Percentiles rank a stretch among this genome's conserved stretches.
Evolutionary conservation across 1,284 basidiomycete species (phyloP).

Genomic region (Coniophora puteana): DNA sequence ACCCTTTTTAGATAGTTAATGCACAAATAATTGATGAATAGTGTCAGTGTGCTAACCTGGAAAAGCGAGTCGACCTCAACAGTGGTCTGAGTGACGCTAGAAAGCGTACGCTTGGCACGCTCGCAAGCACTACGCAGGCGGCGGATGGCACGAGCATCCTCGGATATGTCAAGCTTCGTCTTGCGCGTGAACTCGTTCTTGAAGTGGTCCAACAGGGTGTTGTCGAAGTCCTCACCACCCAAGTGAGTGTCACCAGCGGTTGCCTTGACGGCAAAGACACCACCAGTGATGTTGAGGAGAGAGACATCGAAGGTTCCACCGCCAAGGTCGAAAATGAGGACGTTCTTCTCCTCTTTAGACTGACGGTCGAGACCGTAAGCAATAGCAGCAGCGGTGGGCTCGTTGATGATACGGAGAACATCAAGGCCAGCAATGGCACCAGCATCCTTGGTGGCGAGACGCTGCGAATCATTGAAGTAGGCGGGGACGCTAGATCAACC

Average conservation of each 20-base stretch:
- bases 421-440: conserved; percentile 91
- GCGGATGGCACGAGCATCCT: conserved; percentile 92
- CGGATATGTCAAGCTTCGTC: conserved; percentile 95
- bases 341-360: conserved; percentile 92
- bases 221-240: conserved; percentile 98
- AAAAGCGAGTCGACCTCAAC: conserved; percentile 99
- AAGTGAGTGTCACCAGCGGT: conserved; percentile 99
- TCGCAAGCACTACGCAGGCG: conserved; percentile 97
- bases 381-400: conserved; percentile 93
- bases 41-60: conserved; percentile 54
- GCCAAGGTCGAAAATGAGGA: conserved; percentile 99
- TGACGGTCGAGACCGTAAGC: conserved; percentile 92
- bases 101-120: conserved; percentile 98
- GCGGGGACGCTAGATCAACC: conserved; percentile 69
- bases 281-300: conserved; percentile 93
- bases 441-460: conserved; percentile 94
- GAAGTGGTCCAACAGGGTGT: conserved; percentile 96
- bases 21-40: conserved; percentile 4
- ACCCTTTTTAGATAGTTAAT: conserved; percentile 41
- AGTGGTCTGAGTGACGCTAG: conserved; percentile 96
- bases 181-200: conserved; percentile 99
- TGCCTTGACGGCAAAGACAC: conserved; percentile 96
- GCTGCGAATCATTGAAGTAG: conserved; percentile 98
- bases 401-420: conserved; percentile 97
- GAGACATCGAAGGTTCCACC: conserved; percentile 99